These are phyloP conservation scores for Kwoniella botswanensis DNA, from an alignment of 768 basidiomycete species.

Conservation along the genomic window DNA sequence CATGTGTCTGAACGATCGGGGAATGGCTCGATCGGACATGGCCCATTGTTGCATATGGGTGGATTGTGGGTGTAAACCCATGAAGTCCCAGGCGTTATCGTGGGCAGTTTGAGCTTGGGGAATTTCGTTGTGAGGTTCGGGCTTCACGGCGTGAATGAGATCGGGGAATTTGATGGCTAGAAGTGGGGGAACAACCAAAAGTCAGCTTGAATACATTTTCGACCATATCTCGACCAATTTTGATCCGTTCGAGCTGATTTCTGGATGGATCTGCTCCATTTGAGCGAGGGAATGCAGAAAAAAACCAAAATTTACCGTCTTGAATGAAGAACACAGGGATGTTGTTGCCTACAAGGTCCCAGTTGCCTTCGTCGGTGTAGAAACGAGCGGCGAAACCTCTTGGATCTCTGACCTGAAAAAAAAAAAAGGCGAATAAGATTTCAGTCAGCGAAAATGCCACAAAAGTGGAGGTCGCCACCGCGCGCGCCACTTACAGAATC, in stretches of 20 bases:
- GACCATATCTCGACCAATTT: conserved; percentile 4
- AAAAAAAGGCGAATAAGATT: conserved; percentile 55
- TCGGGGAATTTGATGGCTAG: conserved; percentile 86
- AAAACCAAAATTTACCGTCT: conserved; percentile 15
- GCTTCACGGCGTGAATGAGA: conserved; percentile 83
- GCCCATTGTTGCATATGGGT: conserved; percentile 66
- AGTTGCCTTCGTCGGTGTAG: conserved; percentile 81
- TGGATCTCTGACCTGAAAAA: conserved; percentile 76
- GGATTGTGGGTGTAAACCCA: conserved; percentile 70
- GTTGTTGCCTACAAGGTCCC: conserved; percentile 64
- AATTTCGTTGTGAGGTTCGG: conserved; percentile 80
- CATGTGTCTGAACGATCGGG: conserved; percentile 85
- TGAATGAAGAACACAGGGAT: conserved; percentile 60
- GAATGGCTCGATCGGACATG: conserved; percentile 84
- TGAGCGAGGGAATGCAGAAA: background rate
- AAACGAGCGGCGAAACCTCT: conserved; percentile 84
- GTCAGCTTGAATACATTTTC: conserved; percentile 5
- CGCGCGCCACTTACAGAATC: conserved; percentile 60
- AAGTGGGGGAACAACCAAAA: background rate
- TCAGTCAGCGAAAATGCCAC: background rate
- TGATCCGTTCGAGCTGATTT: background rate
- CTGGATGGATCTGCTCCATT: background rate
- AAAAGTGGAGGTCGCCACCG: background rate
- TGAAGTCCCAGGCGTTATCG: conserved; percentile 89
- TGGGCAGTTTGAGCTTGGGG: conserved; percentile 63